Base-by-base conservation (phyloP, 257 asterid genomes). In the Solanum habrochaites region DNA sequence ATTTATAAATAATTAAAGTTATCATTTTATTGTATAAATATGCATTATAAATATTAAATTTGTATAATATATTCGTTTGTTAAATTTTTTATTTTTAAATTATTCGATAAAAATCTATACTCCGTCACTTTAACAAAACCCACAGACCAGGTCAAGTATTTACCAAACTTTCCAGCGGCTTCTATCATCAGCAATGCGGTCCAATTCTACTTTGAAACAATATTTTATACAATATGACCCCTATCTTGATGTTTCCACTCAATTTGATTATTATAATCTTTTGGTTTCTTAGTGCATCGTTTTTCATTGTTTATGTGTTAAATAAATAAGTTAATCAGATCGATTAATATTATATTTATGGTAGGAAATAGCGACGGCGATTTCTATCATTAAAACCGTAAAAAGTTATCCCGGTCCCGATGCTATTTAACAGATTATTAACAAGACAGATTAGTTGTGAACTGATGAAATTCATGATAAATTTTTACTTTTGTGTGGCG, bases 51-150 rank as follows among this genome's bases (percentile, higher is more conserved):
- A 1, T 58, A 0, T 58, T 58, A 4, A 20, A 58, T 58, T 58
- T 20, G 5, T 58, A 20, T 20, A 21, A 58, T 21, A 8, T 58
- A 58, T 60, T 60, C 0, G 2, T 60, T 29, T 23, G 1, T 23
- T 62, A 3, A 0, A 3, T 10, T 23, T 5, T 62, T 62, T 9
- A 0, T 4, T 10, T 62, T 62, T 4, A 62, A 62, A 23, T 0
- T 23, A 1, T 23, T 10, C 0, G 0, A 23, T 62, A 14, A n/a
- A 62, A 62, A 10, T 60, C 6, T 47, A n/a, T 62, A 3, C 7
- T n/a, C 32, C 3, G 4, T 0, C 31, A 10, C 31, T 4, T 0
- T 6, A 62, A 11, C 7, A 62, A 69, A 72, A 21, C 9, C 20
- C 25, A 70, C n/a, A 31, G 42, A 71, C 15, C 25, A 71, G 78